Conservation (phyloP, 805 yeast species). For the Myxozyma neglecta region DNA sequence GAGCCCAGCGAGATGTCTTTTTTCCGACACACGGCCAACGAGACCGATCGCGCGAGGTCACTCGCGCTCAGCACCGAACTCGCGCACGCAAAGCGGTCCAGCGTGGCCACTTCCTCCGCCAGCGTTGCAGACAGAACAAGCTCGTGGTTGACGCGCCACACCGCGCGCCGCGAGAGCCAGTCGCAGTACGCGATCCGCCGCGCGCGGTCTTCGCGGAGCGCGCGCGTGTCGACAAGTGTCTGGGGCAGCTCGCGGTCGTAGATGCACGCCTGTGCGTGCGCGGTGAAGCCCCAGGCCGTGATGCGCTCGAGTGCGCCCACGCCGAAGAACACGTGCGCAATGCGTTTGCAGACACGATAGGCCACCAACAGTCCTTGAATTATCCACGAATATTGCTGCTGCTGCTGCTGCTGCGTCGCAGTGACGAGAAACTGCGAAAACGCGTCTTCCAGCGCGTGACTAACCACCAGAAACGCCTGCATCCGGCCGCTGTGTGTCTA, state of each 20-base stretch:
- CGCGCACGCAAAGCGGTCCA: slow-evolving; percentile 9
- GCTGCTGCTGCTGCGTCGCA: slow-evolving; percentile 3
- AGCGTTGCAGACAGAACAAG: slow-evolving; percentile 23
- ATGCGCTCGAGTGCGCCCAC: slow-evolving; percentile 22
- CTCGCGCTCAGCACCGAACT: slow-evolving; percentile 3
- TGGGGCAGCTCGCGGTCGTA: background rate
- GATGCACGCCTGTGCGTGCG: slow-evolving; percentile 2
- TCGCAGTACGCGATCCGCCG: background rate
- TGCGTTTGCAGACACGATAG: slow-evolving; percentile 15
- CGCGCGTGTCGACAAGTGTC: background rate
- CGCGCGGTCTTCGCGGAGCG: background rate
- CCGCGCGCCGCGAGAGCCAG: slow-evolving; percentile 24
- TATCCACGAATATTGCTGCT: slow-evolving; percentile 3
- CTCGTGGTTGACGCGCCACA: slow-evolving; percentile 30
- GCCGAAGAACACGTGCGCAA: slow-evolving; percentile 16
- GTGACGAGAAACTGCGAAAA: background rate
- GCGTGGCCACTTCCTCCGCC: slow-evolving; percentile 9
- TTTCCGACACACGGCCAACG: slow-evolving; percentile 19
- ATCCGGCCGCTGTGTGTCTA: too few species aligned
- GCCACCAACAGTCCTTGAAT: background rate
- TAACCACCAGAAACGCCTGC: background rate
- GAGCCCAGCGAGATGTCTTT: slow-evolving; percentile 18
- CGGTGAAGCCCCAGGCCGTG: slow-evolving; percentile 19
- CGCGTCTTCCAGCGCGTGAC: slow-evolving; percentile 8
- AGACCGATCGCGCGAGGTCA: slow-evolving; percentile 16